phyloP scores from a whole-genome alignment of 805 yeast species.

The Lipomyces lipofer region DNA sequence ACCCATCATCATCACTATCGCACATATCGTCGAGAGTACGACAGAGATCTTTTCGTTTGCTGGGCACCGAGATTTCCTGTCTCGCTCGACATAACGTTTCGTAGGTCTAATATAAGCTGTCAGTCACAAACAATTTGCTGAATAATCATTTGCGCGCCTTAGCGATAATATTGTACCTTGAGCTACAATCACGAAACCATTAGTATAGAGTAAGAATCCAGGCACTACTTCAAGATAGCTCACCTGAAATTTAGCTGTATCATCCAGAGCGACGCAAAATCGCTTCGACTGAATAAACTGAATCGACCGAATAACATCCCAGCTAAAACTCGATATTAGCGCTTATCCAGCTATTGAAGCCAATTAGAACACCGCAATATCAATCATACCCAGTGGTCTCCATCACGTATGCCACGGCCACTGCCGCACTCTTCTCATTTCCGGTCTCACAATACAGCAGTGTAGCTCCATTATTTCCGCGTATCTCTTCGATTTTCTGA shows the following conservation, averaged over 20 bases:
- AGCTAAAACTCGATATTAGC: no score
- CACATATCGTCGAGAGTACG: slow-evolving; percentile 22
- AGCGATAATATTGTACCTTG: no score
- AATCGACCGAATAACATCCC: slow-evolving; percentile 33
- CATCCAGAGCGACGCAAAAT: slow-evolving; percentile 36
- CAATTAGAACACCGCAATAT: background rate
- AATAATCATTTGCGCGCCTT: no score
- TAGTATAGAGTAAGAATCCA: background rate
- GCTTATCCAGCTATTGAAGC: background rate
- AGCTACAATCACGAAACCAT: slow-evolving; percentile 5
- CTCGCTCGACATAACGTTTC: slow-evolving; percentile 25
- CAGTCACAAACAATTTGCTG: no score
- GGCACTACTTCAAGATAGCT: no score
- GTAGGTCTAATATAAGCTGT: slow-evolving; percentile 14
- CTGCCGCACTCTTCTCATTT: slow-evolving; percentile 39
- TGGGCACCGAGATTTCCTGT: slow-evolving; percentile 3
- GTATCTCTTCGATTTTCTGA: slow-evolving; percentile 15
- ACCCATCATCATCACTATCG: slow-evolving; percentile 9
- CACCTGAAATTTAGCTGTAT: slow-evolving; percentile 28
- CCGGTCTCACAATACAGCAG: slow-evolving; percentile 41
- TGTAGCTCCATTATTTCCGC: slow-evolving; percentile 12
- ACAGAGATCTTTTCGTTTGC: slow-evolving; percentile 2
- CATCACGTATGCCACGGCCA: slow-evolving; percentile 38
- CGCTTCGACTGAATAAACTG: slow-evolving; percentile 39
- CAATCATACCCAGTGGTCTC: slow-evolving; percentile 24